Conservation (phyloP, 768 basidiomycete genomes). For the Lactifluus volemus region DNA sequence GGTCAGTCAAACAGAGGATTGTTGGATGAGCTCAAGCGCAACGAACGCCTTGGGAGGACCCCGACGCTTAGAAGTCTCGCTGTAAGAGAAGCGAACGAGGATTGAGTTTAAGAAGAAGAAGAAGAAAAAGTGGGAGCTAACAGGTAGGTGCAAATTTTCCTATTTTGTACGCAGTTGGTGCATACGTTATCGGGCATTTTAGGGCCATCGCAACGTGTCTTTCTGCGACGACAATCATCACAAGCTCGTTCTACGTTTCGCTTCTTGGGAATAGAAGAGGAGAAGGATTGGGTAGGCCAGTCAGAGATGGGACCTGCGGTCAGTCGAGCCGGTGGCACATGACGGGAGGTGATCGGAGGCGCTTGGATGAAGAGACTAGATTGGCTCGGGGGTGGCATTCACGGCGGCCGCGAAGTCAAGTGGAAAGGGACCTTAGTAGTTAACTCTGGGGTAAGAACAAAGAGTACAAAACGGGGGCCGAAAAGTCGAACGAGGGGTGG, state of each 20-base stretch:
- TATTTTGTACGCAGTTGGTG: constrained; percentile 30
- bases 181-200: constrained; percentile 29
- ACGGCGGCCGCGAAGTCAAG: constrained; percentile 8
- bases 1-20: neutral
- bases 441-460: neutral
- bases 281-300: constrained; percentile 9
- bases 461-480: constrained; percentile 8
- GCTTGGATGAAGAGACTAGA: neutral
- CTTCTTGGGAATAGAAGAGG: constrained; percentile 24
- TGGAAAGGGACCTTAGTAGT: neutral
- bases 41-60: constrained; percentile 34
- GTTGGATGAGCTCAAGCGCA: neutral
- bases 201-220: constrained; percentile 29
- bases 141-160: constrained; percentile 30
- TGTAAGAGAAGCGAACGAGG: constrained; percentile 14
- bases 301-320: neutral
- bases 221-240: constrained; percentile 28
- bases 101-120: too few relatives aligned
- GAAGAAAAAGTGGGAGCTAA: constrained; percentile 6
- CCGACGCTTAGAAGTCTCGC: constrained; percentile 31
- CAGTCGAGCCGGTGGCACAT: neutral
- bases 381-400: constrained; percentile 1
- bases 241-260: constrained; percentile 29
- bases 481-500: neutral
- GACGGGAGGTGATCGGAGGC: constrained; percentile 9